Base-by-base conservation (phyloP, 495 filamentous ascomycete genomes). In the Penicillium taxi region DNA sequence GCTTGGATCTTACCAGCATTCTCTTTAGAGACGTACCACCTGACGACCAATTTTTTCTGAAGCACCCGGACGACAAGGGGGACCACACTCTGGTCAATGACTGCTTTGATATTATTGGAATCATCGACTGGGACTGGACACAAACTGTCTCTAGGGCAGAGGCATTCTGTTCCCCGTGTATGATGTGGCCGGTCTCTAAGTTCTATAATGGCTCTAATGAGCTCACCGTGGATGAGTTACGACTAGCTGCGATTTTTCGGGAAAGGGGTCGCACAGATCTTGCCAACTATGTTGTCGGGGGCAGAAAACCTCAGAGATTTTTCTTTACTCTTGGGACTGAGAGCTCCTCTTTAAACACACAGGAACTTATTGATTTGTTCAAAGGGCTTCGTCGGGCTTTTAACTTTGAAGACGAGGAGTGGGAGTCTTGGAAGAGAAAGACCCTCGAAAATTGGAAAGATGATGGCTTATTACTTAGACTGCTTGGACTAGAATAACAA, bases 11-110 rank as follows among this genome's bases (percentile, higher is more conserved):
- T 25, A 8, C 39, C 9, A 15, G 27, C 1, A 7, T 26, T 21
- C 32, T 50, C 15, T 31, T 25, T 1, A n/a, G 26, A 15, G 14
- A 26, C 6, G 2, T 35, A 1, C 12, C 19, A 18, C 17, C 11
- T 7, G 47, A 29, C 12, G 45, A 29, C 2, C 42, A 41, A 15
- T 66, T 65, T 30, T 69, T 51, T 32, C 55, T 69, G 7, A 61
- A 61, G 41, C 60, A 69, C 34, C 21, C 32, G 16, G 64, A 64
- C 39, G 64, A 69, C 37, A 64, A 61, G 36, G 62, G 60, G 1
- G 59, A 63, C 34, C 65, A 65, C 39, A 52, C 66, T 28, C 39
- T 70, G 5, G 50, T 67, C 7, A 51, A 69, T 27, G 50, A 61
- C 5, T 31, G 50, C 11, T 63, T 39, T 34, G 52, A 69, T 17